Base-by-base conservation (phyloP, 2,329 filamentous ascomycete genomes). In the Pseudocercospora macadamiae region DNA sequence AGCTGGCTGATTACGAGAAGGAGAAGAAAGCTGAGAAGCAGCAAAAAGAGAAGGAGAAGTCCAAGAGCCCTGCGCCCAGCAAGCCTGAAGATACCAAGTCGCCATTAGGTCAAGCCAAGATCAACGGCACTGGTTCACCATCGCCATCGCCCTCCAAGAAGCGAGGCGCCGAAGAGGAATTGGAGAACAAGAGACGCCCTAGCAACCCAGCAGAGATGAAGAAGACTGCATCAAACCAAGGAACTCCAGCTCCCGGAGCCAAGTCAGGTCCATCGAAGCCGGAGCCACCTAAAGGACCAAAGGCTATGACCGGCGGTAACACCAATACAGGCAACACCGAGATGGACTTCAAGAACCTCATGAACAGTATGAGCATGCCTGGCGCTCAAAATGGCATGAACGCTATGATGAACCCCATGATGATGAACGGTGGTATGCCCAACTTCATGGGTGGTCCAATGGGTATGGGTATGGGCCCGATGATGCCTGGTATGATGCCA, bases 131-230 rank as follows among this genome's bases (percentile, higher is more conserved):
- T 51, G 69, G 61, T 54, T 70, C 68, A 67, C 70, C 69, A 66
- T 39, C 51, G 25, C 69, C 74, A 56, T 67, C 67, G 53, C 76
- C 75, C 57, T 78, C 84, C 23, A 95, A 90, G 77, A 99, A 97
- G 78, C 86, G 95, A 19, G 84, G 89, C 9, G 91, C 92, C 12
- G 91, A 93, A 32, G 88, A 92, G 53, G 81, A 86, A 28, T 75
- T 82, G 54, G 76, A 75, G 49, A 79, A 75, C 57, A 69, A 75
- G 45, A 73, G 75, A 19, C 75, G 74, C 16, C 74, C 75, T 6
- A 75, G 76, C 3, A 78, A 76, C 10, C 79, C 80, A 9, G 76
- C 77, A 51, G 78, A 76, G 12, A 79, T 77, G 76, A 74, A 75
- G 37, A 69, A 65, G 37, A 58, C 72, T 42, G 51, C 59, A 28